These are phyloP conservation scores for Heliamphora exappendiculata DNA, from an alignment of 148 eudicot genomes.

Conservation along the genomic window DNA sequence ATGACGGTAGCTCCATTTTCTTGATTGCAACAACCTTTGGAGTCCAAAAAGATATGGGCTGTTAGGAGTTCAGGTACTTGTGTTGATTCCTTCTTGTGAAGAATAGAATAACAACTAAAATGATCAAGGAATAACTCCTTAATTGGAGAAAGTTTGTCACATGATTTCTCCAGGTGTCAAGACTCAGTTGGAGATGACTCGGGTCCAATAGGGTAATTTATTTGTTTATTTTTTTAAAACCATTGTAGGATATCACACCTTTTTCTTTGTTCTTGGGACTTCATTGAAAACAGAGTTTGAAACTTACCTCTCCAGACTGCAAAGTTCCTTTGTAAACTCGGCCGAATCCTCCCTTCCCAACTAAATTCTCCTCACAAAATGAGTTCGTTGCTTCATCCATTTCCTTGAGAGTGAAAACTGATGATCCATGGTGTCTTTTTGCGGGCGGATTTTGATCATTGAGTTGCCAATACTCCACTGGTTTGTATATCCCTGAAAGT, in stretches of 20 bases:
- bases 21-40: slow-evolving; percentile 88
- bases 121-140: not conserved
- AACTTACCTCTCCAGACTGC: slow-evolving; percentile 71
- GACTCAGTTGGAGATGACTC: not conserved
- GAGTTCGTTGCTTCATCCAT: slow-evolving; percentile 85
- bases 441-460: slow-evolving; percentile 61
- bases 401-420: slow-evolving; percentile 80
- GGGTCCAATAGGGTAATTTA: not conserved
- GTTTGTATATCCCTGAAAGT: slow-evolving; percentile 72
- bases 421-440: slow-evolving; percentile 68
- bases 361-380: slow-evolving; percentile 69
- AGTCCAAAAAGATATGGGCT: not conserved
- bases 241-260: too few species aligned
- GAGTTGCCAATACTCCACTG: slow-evolving; percentile 68
- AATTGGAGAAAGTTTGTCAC: not conserved
- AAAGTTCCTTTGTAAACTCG: slow-evolving; percentile 83
- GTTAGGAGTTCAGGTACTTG: not conserved
- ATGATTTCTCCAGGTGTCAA: too few species aligned
- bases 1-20: slow-evolving; percentile 83
- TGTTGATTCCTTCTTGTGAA: not conserved
- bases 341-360: slow-evolving; percentile 95
- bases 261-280: not conserved
- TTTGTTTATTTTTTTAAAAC: too few species aligned
- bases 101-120: not conserved
- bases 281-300: not conserved